Conservation (phyloP, 2,329 filamentous ascomycete species). For the Phoma sp. region DNA sequence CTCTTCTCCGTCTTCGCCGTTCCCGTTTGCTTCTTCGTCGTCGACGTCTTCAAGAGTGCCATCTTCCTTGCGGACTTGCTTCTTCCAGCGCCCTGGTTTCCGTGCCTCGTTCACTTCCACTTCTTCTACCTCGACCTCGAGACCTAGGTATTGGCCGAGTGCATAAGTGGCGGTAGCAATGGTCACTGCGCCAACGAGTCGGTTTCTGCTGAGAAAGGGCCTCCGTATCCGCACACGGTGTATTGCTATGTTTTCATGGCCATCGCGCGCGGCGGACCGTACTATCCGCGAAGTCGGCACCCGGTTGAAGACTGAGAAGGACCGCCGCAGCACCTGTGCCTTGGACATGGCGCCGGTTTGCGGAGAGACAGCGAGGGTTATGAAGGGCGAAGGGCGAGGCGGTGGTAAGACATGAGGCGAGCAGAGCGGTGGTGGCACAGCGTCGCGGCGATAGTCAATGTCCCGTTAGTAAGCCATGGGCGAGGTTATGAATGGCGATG, state of each 20-base stretch:
- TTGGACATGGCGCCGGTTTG: slow-evolving; percentile 46
- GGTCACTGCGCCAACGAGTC: slow-evolving; percentile 33
- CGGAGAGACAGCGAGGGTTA: slow-evolving; percentile 24
- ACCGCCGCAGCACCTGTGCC: slow-evolving; percentile 46
- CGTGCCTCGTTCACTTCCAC: slow-evolving; percentile 15
- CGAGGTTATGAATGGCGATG: background rate
- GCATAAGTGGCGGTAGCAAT: slow-evolving; percentile 28
- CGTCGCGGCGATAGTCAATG: slow-evolving; percentile 2
- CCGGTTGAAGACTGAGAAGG: slow-evolving; percentile 46
- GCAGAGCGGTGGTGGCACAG: background rate
- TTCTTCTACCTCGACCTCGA: slow-evolving; percentile 34
- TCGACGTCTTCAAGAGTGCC: slow-evolving; percentile 27
- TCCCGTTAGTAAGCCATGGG: background rate
- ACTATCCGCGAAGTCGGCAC: slow-evolving; percentile 32
- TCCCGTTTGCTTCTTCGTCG: slow-evolving; percentile 29
- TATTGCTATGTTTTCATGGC: slow-evolving; percentile 40
- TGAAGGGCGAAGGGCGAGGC: slow-evolving; percentile 15
- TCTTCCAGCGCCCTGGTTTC: slow-evolving; percentile 13
- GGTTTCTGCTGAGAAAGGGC: slow-evolving; percentile 38
- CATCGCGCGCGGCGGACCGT: slow-evolving; percentile 39
- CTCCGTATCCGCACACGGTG: slow-evolving; percentile 52
- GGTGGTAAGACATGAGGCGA: slow-evolving; percentile 29
- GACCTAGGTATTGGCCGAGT: slow-evolving; percentile 31
- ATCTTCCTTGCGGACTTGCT: slow-evolving; percentile 11
- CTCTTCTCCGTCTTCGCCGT: slow-evolving; percentile 43